A percentile compares a stretch with the other conserved stretches of the same genome.
phyloP scores from a whole-genome alignment of 768 basidiomycete genomes.

The Agrocybe praecox region DNA sequence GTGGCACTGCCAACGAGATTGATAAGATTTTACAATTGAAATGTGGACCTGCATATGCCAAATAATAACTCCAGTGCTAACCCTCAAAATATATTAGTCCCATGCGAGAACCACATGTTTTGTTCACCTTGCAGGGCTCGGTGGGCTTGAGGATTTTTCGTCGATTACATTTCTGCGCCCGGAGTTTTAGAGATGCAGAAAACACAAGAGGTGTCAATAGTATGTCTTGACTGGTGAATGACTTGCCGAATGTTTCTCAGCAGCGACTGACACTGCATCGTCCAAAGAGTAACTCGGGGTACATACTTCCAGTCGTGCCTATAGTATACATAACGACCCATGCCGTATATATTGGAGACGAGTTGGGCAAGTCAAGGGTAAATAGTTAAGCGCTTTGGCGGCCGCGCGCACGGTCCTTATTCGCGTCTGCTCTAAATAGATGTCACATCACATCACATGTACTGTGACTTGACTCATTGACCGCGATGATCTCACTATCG shows the following conservation, averaged over 20 bases:
- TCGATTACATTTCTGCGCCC: not conserved
- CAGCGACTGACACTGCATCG: too few relatives aligned
- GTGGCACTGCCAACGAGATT: slow-evolving; percentile 6
- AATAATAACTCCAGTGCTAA: not conserved
- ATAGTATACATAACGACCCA: too few relatives aligned
- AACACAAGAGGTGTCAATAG: not conserved
- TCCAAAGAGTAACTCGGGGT: too few relatives aligned
- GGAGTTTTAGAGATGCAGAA: not conserved
- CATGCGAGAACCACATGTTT: slow-evolving; percentile 16
- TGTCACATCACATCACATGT: not conserved
- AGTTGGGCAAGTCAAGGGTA: too few relatives aligned
- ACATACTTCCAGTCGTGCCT: too few relatives aligned
- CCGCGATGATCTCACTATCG: not conserved
- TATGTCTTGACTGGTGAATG: too few relatives aligned
- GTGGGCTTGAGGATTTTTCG: slow-evolving; percentile 1
- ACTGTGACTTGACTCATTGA: too few relatives aligned
- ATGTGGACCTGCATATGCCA: not conserved
- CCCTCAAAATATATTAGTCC: slow-evolving; percentile 1
- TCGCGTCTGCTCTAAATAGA: not conserved
- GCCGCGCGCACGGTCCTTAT: too few relatives aligned
- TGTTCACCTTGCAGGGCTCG: slow-evolving; percentile 3
- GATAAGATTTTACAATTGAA: slow-evolving; percentile 1
- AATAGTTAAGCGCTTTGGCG: too few relatives aligned
- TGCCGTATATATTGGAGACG: too few relatives aligned
- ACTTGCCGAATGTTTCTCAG: too few relatives aligned